Percentiles rank a stretch among this genome's conserved stretches.
Evolutionary conservation across 164 flowering plant genomes (phyloP).

Genomic region (Brasenia schreberi): DNA sequence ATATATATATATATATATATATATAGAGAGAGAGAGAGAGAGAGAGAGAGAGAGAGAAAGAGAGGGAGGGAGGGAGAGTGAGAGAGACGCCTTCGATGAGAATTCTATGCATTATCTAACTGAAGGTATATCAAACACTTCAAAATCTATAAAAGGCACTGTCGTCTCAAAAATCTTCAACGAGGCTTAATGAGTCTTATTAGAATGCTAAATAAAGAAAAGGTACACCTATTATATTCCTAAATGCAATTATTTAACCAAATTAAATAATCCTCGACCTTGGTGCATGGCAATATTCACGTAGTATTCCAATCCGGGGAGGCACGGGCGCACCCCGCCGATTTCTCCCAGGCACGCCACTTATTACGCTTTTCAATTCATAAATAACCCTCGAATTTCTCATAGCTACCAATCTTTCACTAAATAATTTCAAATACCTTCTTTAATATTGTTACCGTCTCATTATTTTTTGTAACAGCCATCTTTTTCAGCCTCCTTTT

Average conservation of each 20-base stretch:
- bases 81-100: no score
- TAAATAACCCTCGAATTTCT: background rate
- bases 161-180: background rate
- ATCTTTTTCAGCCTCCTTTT: background rate
- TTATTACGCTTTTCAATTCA: slow-evolving; percentile 8
- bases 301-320: slow-evolving; percentile 29
- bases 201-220: background rate
- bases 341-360: slow-evolving; percentile 50
- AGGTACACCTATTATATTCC: background rate
- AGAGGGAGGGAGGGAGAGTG: background rate
- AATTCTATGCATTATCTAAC: background rate
- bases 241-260: background rate
- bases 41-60: background rate
- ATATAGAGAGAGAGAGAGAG: no score
- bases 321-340: slow-evolving; percentile 69
- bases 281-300: slow-evolving; percentile 20
- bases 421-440: background rate
- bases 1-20: no score
- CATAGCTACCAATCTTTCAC: background rate
- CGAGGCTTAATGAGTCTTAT: background rate
- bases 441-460: background rate
- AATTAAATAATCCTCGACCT: slow-evolving; percentile 6
- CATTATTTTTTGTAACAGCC: background rate
- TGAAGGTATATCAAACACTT: background rate
- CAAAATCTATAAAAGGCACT: background rate